Base-by-base conservation (phyloP, 179 eudicot species). In the Silene coronaria region DNA sequence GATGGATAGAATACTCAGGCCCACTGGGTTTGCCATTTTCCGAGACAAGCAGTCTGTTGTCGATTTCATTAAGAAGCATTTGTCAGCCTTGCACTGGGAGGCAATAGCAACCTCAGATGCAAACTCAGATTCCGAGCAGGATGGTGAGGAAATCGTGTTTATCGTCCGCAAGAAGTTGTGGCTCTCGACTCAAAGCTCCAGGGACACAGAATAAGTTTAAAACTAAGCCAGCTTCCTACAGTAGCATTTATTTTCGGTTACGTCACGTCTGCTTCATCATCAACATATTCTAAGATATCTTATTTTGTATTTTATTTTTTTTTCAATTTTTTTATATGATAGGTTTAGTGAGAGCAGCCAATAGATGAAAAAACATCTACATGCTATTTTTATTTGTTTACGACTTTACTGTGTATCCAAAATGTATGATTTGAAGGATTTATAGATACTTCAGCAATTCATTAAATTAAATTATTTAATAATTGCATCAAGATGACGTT, bases 1-100 rank as follows among this genome's bases (percentile, higher is more conserved):
- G 86, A 92, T 95, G 81, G 99, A 95, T 67, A 86, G 99, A 27
- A 88, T 92, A 11, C 91, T 95, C 36, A 88, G 97, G 85, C 99
- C 99, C 3, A 89, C 96, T 0, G 99, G 99, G 46, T 92, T 95
- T 67, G 67, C 81, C 32, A 92, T 95, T 45, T 76, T 95, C 84
- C 83, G 93, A 32, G 99, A 95, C 86, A 95, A 83, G 79, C 93
- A 86, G 61, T 84, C 83, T 0, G 84, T 87, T 21, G 83, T 92
- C 28, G 91, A 92, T 38, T 84, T 83, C 34, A 89, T 92, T 17
- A 95, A 92, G 89, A 92, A 89, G 80, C 85, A 92, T 73, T 27
- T 91, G 73, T 65, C 87, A 46, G 97, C 93, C 65, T 75, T 95
- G 83, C 99, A 91, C 74, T 95, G 99, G 99, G 97, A 92, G 85